Conservation (phyloP, 257 asterid genomes). For the Datura wrightii region DNA sequence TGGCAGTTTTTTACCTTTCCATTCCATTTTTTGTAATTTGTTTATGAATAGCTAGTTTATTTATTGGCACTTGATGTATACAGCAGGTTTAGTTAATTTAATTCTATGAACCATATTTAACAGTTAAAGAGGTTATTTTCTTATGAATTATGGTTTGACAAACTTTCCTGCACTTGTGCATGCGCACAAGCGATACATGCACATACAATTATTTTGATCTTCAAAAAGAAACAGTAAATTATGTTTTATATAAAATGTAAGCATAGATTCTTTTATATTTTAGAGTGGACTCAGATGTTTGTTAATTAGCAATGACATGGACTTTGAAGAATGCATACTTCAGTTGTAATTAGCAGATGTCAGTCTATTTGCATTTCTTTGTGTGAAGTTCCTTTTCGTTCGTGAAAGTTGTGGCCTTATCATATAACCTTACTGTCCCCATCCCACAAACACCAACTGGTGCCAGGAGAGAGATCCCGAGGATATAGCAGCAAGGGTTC, state of each 20-base stretch:
- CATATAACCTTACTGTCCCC: neutral
- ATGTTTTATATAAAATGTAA: neutral
- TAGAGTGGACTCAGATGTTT: neutral
- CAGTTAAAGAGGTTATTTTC: neutral
- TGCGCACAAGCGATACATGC: neutral
- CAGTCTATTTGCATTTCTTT: neutral
- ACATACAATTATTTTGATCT: neutral
- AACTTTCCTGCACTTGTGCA: neutral
- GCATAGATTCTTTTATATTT: neutral
- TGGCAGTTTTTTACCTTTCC: neutral
- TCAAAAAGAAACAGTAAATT: neutral
- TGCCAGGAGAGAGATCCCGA: neutral
- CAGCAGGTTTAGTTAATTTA: neutral
- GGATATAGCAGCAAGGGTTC: neutral
- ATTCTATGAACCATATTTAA: neutral
- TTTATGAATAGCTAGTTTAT: conserved; percentile 1
- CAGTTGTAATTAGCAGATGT: neutral
- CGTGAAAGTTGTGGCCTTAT: neutral
- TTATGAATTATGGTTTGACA: neutral
- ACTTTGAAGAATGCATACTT: neutral
- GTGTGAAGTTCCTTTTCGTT: neutral
- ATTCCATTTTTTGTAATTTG: neutral
- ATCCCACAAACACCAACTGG: neutral
- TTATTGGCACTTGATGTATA: neutral
- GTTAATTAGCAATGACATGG: neutral